Conservation (phyloP, 345 rosid species). For the Gossypium australe region DNA sequence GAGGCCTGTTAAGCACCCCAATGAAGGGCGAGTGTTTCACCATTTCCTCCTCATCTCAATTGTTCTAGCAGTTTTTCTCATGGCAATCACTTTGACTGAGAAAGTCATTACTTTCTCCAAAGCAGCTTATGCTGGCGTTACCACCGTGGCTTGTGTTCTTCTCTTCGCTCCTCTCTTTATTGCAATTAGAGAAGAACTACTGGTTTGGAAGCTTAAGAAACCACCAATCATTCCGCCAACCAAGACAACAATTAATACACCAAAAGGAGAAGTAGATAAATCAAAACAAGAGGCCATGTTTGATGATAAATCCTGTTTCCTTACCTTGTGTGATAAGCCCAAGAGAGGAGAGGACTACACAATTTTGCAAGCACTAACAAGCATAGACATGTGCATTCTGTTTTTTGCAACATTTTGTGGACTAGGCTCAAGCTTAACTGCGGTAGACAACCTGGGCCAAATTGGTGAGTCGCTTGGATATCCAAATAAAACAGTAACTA, state of each 20-base stretch:
- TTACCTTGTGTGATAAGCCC: too few species aligned
- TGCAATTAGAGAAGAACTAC: conserved; percentile 18
- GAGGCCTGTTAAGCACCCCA: conserved; percentile 23
- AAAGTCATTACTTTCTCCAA: too few species aligned
- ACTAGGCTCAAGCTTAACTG: conserved; percentile 70
- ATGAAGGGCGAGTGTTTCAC: conserved; percentile 53
- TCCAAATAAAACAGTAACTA: conserved; percentile 46
- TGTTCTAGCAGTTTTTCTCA: too few species aligned
- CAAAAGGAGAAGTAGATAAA: conserved; percentile 16
- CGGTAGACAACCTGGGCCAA: conserved; percentile 28
- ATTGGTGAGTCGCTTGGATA: conserved; percentile 88
- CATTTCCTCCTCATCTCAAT: conserved; percentile 31
- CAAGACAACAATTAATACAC: conserved; percentile 24
- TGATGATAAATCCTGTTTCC: conserved; percentile 7
- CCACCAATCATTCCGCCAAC: conserved; percentile 22
- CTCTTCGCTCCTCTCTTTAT: conserved; percentile 61
- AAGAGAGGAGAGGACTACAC: conserved; percentile 83
- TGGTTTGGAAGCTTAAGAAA: conserved; percentile 42
- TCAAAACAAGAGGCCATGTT: conserved; percentile 8
- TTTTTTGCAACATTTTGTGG: conserved; percentile 64
- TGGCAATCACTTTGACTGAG: too few species aligned
- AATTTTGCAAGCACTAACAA: conserved; percentile 71
- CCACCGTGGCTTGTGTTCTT: conserved; percentile 35
- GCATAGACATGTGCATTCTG: conserved; percentile 61
- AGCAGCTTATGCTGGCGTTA: conserved; percentile 43